Evolutionary conservation across 1,284 basidiomycete species (phyloP).

Genomic region (Ustilago vetiveriae): DNA sequence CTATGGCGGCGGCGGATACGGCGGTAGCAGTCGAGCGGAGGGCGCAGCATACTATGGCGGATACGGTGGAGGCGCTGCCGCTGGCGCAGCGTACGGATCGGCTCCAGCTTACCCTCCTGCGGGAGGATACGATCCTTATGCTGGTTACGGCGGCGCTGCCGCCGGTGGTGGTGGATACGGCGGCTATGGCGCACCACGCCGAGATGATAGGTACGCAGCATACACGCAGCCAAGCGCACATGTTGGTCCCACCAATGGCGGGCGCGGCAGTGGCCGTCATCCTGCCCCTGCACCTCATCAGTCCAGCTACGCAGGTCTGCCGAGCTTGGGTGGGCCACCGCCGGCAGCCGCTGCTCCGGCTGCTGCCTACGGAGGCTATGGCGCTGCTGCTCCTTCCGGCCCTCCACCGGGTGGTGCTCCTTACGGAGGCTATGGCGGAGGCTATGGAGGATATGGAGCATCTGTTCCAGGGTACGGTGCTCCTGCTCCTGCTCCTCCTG

Average conservation of each 20-base stretch:
- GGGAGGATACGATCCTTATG: slow-evolving; percentile 18
- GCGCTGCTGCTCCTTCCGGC: slow-evolving; percentile 4
- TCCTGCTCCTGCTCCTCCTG: no score
- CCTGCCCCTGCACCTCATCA: slow-evolving; percentile 4
- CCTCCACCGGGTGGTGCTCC: no score
- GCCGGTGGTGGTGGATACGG: slow-evolving; percentile 1
- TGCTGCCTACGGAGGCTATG: slow-evolving; percentile 10
- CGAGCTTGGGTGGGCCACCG: slow-evolving; percentile 24
- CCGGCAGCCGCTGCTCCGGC: slow-evolving; percentile 4
- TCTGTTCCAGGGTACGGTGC: no score
- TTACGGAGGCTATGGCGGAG: slow-evolving; percentile 6
- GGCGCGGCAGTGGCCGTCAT: slow-evolving; percentile 18
- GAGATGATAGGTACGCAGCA: slow-evolving; percentile 32
- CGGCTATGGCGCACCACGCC: slow-evolving; percentile 9
- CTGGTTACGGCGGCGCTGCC: slow-evolving; percentile 12
- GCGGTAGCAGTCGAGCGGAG: slow-evolving; percentile 10
- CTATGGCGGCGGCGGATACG: slow-evolving; percentile 18
- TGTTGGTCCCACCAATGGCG: slow-evolving; percentile 6
- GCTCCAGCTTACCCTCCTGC: slow-evolving; percentile 5
- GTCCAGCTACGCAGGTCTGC: slow-evolving; percentile 27
- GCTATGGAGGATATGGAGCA: slow-evolving; percentile 37
- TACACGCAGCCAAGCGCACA: slow-evolving; percentile 19
- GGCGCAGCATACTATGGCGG: slow-evolving; percentile 13
- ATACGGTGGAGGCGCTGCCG: slow-evolving; percentile 35
- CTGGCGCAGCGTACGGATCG: background rate